phyloP scores from a whole-genome alignment of 805 yeast genomes.

The Cyberlindnera galapagoensis region DNA sequence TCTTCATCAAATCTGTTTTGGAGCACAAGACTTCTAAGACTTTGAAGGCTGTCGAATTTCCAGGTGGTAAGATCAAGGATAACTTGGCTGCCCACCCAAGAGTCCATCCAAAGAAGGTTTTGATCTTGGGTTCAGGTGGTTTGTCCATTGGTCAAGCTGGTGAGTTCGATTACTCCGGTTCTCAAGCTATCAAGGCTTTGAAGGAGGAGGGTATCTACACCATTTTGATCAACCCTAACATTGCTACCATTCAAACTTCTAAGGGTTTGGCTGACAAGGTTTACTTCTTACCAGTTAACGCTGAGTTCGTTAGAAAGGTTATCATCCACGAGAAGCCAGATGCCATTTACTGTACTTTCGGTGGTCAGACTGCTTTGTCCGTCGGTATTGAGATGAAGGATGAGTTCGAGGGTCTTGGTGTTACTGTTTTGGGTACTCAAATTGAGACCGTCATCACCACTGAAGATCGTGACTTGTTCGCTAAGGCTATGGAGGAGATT shows the following conservation, averaged over 20 bases:
- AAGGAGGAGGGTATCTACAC: constrained; percentile 98
- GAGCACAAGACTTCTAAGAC: constrained; percentile 51
- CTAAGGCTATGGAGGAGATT: constrained; percentile 91
- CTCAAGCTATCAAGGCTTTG: constrained; percentile 97
- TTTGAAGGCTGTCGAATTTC: constrained; percentile 75
- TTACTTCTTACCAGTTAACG: constrained; percentile 94
- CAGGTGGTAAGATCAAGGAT: constrained; percentile 78
- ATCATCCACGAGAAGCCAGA: constrained; percentile 94
- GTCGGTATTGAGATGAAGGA: constrained; percentile 96
- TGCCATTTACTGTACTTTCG: constrained; percentile 94
- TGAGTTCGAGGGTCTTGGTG: constrained; percentile 88
- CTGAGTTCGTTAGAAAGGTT: constrained; percentile 94
- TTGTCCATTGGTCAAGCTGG: constrained; percentile 99
- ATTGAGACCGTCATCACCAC: constrained; percentile 95
- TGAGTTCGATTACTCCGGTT: constrained; percentile 97
- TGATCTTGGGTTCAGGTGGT: constrained; percentile 97
- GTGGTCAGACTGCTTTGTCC: constrained; percentile 96
- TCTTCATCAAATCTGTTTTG: constrained; percentile 72
- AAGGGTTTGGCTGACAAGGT: constrained; percentile 98
- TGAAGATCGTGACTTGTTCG: constrained; percentile 95
- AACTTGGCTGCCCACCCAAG: constrained; percentile 72
- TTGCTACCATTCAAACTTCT: constrained; percentile 97
- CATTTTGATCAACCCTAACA: constrained; percentile 92
- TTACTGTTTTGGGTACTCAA: constrained; percentile 92
- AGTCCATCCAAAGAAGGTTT: constrained; percentile 81